These are phyloP conservation scores for Kwoniella sp. DNA, from an alignment of 768 basidiomycete species.

Conservation along the genomic window DNA sequence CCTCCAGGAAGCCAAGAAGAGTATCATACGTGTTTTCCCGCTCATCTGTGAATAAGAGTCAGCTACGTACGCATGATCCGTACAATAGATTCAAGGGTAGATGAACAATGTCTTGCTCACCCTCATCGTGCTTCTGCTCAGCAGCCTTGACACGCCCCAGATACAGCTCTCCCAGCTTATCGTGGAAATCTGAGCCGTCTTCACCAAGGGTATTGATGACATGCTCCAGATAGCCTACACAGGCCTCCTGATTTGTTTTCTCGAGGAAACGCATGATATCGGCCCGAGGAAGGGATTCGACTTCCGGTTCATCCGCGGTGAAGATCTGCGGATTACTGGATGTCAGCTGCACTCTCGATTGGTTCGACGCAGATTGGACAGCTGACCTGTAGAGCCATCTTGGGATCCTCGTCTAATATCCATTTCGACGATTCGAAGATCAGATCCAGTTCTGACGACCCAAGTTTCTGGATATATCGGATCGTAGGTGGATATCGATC, in stretches of 20 bases:
- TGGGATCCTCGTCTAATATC: constrained; percentile 74
- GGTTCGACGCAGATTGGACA: background rate
- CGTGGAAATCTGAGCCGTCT: constrained; percentile 70
- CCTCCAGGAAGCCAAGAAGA: constrained; percentile 74
- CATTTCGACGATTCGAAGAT: constrained; percentile 81
- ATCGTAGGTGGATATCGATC: constrained; percentile 84
- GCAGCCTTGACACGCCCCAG: constrained; percentile 64
- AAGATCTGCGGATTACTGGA: constrained; percentile 69
- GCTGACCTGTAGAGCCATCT: constrained; percentile 75
- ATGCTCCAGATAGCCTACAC: constrained; percentile 79
- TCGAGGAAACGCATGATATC: constrained; percentile 79
- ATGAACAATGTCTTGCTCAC: constrained; percentile 57
- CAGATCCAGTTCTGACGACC: constrained; percentile 75
- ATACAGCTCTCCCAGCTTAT: constrained; percentile 85
- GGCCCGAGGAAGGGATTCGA: constrained; percentile 74
- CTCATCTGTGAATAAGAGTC: constrained; percentile 56
- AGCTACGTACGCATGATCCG: background rate
- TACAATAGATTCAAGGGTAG: background rate
- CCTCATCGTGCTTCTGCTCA: constrained; percentile 60
- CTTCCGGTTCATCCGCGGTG: constrained; percentile 78
- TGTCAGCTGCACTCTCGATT: background rate
- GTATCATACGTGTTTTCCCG: constrained; percentile 69
- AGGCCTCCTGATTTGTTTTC: constrained; percentile 62
- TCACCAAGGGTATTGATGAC: constrained; percentile 76
- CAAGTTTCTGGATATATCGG: constrained; percentile 85